Evolutionary conservation across 345 rosid genomes (phyloP), one percentile per base, ranked within the genome.

Genomic region (Linum tenue): DNA sequence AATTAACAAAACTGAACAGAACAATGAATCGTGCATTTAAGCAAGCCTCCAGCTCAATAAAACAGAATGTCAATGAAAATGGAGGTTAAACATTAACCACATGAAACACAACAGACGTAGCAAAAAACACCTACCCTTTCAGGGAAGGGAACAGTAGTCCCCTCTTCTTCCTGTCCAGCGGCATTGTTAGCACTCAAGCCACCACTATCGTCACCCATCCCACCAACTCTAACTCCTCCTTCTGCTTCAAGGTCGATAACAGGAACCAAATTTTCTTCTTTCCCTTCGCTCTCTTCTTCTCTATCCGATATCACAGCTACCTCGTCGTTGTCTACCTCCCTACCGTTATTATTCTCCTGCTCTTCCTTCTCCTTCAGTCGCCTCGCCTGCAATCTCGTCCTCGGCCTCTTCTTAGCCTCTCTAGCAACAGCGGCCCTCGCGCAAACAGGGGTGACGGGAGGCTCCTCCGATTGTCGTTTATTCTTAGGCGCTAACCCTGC

Each of bases 331-430:
- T 62, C 50, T n/a, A 22, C 14, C 53, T 48, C 14, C 53, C 80
- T 76, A 65, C 76, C 76, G 38, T 67, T 78, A 0, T 38, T 65
- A 36, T 65, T 79, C 17, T 59, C 73, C 70, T 75, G 71, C 62
- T 72, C 70, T 39, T 75, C 81, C 65, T 80, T 77, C 60, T 70
- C 70, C 40, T 53, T 64, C 72, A 81, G 69, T 39, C 67, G 80
- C 55, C 69, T 78, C 0, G 78, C 75, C 31, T 83, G 85, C 73
- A 84, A 81, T 64, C 87, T 80, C 43, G 86, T 83, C 79, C 86
- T 78, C 60, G 90, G 89, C 63, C 69, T 73, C 63, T 55, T 55
- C 42, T 48, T 48, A 1, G 31, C 36, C 37, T 69, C 70, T 44
- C 76, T 73, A 3, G 79, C 79, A 22, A 68, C 68, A 4, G 82